Percentiles rank a stretch among this genome's conserved stretches.
phyloP scores from a whole-genome alignment of 495 filamentous ascomycete genomes.

The Podospora appendiculata region DNA sequence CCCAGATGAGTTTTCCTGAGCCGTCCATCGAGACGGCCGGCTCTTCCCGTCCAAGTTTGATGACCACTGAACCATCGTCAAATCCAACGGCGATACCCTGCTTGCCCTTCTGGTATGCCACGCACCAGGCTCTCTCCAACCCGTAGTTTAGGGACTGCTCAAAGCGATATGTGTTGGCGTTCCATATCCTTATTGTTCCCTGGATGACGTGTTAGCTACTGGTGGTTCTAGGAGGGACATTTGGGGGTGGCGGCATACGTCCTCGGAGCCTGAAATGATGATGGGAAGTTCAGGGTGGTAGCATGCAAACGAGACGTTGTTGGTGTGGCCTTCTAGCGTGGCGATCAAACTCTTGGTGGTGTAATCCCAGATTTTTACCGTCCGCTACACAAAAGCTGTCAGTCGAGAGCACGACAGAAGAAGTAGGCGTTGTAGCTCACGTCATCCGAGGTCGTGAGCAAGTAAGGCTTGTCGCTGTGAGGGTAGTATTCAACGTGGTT shows the following conservation, averaged over 20 bases:
- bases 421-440: slow-evolving; percentile 4
- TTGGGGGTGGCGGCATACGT: slow-evolving; percentile 32
- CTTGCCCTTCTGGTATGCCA: slow-evolving; percentile 85
- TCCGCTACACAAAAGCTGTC: slow-evolving; percentile 36
- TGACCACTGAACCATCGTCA: slow-evolving; percentile 94
- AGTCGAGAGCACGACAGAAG: not conserved
- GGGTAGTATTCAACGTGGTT: slow-evolving; percentile 98
- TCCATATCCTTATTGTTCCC: slow-evolving; percentile 97
- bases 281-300: slow-evolving; percentile 96
- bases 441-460: slow-evolving; percentile 94
- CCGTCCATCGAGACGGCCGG: slow-evolving; percentile 95
- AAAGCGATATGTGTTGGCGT: slow-evolving; percentile 90
- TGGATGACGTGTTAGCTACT: slow-evolving; percentile 1
- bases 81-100: slow-evolving; percentile 95
- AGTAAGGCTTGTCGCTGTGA: slow-evolving; percentile 91
- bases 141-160: slow-evolving; percentile 96
- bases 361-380: slow-evolving; percentile 97
- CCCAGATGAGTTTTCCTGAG: slow-evolving; percentile 93
- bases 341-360: slow-evolving; percentile 96
- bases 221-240: not conserved
- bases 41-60: slow-evolving; percentile 96
- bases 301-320: slow-evolving; percentile 98
- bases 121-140: slow-evolving; percentile 94
- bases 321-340: slow-evolving; percentile 93
- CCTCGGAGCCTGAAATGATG: slow-evolving; percentile 98